A percentile compares a stretch with the other conserved stretches of the same genome.
phyloP scores from a whole-genome alignment of 192 early-diverging fungal species.

The Neocallimastix lanati region DNA sequence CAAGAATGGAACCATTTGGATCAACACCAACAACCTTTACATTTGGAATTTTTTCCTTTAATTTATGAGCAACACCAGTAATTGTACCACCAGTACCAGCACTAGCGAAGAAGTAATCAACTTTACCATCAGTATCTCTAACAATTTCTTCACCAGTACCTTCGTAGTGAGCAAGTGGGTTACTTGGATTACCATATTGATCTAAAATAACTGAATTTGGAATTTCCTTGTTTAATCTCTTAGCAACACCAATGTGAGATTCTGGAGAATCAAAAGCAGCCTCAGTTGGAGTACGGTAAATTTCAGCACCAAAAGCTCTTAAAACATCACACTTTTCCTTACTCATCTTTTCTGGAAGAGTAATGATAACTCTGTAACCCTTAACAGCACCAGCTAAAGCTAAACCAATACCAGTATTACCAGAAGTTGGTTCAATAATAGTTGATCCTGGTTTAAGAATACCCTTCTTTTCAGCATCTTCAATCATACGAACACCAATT shows the following conservation, averaged over 20 bases:
- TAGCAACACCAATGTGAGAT: constrained; percentile 92
- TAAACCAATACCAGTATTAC: no score
- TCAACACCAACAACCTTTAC: constrained; percentile 83
- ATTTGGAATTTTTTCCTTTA: constrained; percentile 85
- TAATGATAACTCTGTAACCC: constrained; percentile 95
- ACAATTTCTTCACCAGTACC: constrained; percentile 72
- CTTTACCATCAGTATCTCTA: constrained; percentile 57
- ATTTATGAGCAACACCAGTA: constrained; percentile 76
- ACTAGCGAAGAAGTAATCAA: constrained; percentile 90
- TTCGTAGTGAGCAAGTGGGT: constrained; percentile 96
- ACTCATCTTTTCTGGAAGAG: constrained; percentile 98
- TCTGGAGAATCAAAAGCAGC: constrained; percentile 98
- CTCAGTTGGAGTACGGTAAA: constrained; percentile 95
- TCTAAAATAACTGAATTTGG: constrained; percentile 90
- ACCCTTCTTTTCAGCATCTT: constrained; percentile 89
- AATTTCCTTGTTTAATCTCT: constrained; percentile 83
- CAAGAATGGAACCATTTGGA: constrained; percentile 86
- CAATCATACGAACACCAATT: constrained; percentile 91
- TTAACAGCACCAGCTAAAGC: constrained; percentile 95
- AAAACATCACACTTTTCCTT: constrained; percentile 97
- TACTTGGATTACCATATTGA: constrained; percentile 93
- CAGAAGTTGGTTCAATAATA: constrained; percentile 96
- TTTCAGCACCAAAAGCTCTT: constrained; percentile 93
- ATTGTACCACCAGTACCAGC: constrained; percentile 98
- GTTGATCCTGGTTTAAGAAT: constrained; percentile 62